Evolutionary conservation across 2,329 filamentous ascomycete species (phyloP), one percentile per base, ranked within the genome.

Genomic region (Furcasterigmium sp.): DNA sequence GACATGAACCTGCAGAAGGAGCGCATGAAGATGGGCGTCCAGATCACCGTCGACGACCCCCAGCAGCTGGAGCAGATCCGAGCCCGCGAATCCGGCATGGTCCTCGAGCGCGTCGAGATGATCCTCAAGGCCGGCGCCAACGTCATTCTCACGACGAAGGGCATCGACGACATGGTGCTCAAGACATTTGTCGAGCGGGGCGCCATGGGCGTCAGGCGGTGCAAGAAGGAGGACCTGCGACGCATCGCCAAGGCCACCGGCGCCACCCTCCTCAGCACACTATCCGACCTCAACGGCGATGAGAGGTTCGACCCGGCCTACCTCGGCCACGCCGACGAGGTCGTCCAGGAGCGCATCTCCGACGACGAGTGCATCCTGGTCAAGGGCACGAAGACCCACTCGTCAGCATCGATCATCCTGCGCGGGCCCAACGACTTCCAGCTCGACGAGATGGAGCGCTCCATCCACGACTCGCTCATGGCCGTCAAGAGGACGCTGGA

Each of bases 1-100:
- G 93, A 98, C 64, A 97, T 98, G 81, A 98, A 98, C 69, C 67
- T 98, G 58, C 91, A 97, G 62, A 98, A 98, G 75, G 91, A 97
- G 75, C 81, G 91, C 55, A 97, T 98, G 93, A 97, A 98, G 79
- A 75, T 98, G 46, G 93, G 93, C 53, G 93, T 98, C 47, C 91
- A 98, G 68, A 95, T 98, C 58, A 97, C 93, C 11, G 87, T 98
- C 52, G 93, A 98, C 56, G 93, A 98, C 63, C 93, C 93, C 39
- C 85, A 94, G 63, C 93, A 98, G 67, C 78, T 98, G 40, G 93
- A 98, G 74, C 91, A 96, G 76, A 98, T 98, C 57, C 83, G 93
- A 48, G 84, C 93, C 57, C 82, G 93, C 43, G 93, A 98, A 66
- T 81, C 91, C 15, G 89, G 89, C 56, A 95, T 98, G 70, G 81